phyloP scores from a whole-genome alignment of 2,329 filamentous ascomycete genomes.

The Hawksworthiomyces lignivorus region DNA sequence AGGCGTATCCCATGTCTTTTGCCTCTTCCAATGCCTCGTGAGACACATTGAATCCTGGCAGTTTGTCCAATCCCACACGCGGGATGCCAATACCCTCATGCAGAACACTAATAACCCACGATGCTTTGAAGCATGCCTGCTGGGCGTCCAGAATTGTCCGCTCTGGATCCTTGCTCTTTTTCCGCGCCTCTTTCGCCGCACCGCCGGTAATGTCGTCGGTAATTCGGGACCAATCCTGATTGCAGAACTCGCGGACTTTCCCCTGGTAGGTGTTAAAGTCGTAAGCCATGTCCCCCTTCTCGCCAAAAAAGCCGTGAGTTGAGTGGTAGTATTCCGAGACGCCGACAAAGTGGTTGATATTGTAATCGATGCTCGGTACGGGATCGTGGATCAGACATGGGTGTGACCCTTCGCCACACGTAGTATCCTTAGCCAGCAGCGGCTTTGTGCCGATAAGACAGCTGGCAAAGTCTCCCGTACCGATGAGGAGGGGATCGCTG shows the following conservation, averaged over 20 bases:
- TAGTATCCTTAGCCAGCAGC: constrained; percentile 78
- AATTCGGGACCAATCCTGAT: constrained; percentile 72
- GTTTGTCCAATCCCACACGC: constrained; percentile 67
- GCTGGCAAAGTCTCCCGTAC: constrained; percentile 80
- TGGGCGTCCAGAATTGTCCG: constrained; percentile 72
- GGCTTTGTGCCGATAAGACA: constrained; percentile 78
- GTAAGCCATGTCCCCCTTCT: constrained; percentile 73
- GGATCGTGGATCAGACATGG: constrained; percentile 91
- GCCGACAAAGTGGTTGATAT: constrained; percentile 94
- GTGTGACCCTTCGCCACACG: constrained; percentile 58
- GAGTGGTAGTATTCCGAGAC: constrained; percentile 99
- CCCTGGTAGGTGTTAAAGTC: constrained; percentile 85
- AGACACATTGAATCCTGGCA: constrained; percentile 59
- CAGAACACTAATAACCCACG: constrained; percentile 93
- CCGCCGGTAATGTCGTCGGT: constrained; percentile 47
- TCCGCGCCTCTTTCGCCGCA: constrained; percentile 52
- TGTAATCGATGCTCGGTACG: constrained; percentile 91
- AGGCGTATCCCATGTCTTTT: constrained; percentile 66
- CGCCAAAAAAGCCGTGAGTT: constrained; percentile 85
- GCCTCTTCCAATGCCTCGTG: constrained; percentile 60
- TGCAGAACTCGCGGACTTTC: constrained; percentile 78
- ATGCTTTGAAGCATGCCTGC: constrained; percentile 94
- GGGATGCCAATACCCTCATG: constrained; percentile 95
- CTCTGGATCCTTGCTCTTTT: constrained; percentile 56
- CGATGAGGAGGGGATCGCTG: constrained; percentile 53